Evolutionary conservation across 192 early-diverging fungal genomes (phyloP), one percentile per base, ranked within the genome.

Genomic region (Coemansia sp.): DNA sequence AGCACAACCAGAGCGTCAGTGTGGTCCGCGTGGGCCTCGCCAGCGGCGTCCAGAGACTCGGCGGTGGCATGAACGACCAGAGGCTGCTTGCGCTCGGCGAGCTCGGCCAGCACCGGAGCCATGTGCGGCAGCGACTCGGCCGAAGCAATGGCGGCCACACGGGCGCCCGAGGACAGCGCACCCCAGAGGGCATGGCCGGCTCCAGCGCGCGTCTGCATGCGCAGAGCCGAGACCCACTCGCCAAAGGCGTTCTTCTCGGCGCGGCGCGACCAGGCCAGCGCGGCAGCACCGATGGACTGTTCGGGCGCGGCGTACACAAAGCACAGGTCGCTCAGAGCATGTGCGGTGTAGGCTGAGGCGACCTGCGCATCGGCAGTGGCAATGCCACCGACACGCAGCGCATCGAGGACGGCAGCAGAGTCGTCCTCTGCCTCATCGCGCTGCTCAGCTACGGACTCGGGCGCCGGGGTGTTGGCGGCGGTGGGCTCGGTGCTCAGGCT

Each of bases 51-150:
- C 23, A 87, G 55, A 3, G 80, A 79, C 49, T 88, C 81, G 18
- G 90, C 81, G 2, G 86, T 75, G 9, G 92, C 90, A 52, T 97
- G 93, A 49, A 97, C 78, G 6, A 94, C 92, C 10, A 87, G 77
- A 15, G 87, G 84, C 17, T 76, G 77, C 20, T 59, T 50, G 17
- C 78, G 72, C 6, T 72, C 58, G 6, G 80, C 84, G 30, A 97
- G 85, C 43, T 79, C 67, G 48, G 87, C 83, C 60, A 97, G 71
- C 47, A 91, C 81, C 5, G 92, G 90, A 15, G 92, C 74, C 91
- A 97, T 90, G 41, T 80, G 77, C 11, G 83, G 73, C 27, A 96
- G 78, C 1, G 90, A 86, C 45, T 80, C 81, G 9, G 86, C 87
- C n/a, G 86, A 80, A 1, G 86, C 74, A 38, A 92, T 64, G 28